phyloP scores from a whole-genome alignment of 2,329 filamentous ascomycete species.

The Alternaria sp. region DNA sequence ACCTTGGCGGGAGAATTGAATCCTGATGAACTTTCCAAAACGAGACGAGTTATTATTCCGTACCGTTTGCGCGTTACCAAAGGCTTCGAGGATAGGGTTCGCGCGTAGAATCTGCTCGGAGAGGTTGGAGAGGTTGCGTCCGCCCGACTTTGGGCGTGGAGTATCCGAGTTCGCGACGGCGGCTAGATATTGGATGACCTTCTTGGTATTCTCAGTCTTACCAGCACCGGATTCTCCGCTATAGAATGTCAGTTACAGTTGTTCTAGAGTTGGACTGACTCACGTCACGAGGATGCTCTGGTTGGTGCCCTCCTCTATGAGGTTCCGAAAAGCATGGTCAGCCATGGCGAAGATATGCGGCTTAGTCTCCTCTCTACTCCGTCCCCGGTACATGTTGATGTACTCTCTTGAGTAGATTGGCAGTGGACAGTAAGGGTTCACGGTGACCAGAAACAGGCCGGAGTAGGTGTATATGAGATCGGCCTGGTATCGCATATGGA shows the following conservation, averaged over 20 bases:
- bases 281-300: conserved; percentile 95
- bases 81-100: conserved; percentile 96
- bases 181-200: conserved; percentile 97
- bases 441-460: conserved; percentile 92
- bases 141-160: conserved; percentile 65
- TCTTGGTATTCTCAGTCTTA: conserved; percentile 99
- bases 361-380: conserved; percentile 89
- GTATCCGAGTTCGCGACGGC: conserved; percentile 89
- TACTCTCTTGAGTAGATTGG: conserved; percentile 98
- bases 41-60: conserved; percentile 98
- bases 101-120: conserved; percentile 96
- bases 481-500: conserved; percentile 92
- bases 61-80: conserved; percentile 97
- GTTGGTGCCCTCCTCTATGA: conserved; percentile 93
- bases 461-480: conserved; percentile 99
- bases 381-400: conserved; percentile 96
- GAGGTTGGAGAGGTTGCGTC: conserved; percentile 78
- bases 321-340: conserved; percentile 92
- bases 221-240: conserved; percentile 94
- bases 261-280: conserved; percentile 34
- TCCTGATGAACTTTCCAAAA: conserved; percentile 98
- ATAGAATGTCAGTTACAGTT: conserved; percentile 24
- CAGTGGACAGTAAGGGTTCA: conserved; percentile 94
- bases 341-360: conserved; percentile 98
- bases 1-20: conserved; percentile 87